phyloP scores from a whole-genome alignment of 257 asterid species.

The Scutellaria minor region DNA sequence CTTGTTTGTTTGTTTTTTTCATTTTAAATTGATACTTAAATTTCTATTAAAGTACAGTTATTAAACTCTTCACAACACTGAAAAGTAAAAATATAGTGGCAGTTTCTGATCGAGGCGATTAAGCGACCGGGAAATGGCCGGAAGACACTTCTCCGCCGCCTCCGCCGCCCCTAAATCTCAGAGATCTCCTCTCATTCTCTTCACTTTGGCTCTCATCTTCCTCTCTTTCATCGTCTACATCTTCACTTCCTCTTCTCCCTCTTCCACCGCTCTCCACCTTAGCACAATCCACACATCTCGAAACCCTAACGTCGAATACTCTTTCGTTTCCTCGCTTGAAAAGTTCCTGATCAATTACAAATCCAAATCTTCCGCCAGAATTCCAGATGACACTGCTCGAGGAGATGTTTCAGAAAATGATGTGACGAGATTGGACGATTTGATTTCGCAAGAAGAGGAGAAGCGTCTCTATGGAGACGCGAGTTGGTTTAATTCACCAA shows the following conservation, averaged over 20 bases:
- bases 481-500: constrained; percentile 45
- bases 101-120: constrained; percentile 28
- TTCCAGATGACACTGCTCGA: constrained; percentile 50
- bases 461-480: constrained; percentile 54
- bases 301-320: constrained; percentile 67
- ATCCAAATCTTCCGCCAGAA: constrained; percentile 38
- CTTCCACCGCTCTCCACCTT: constrained; percentile 32
- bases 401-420: constrained; percentile 43
- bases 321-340: constrained; percentile 81
- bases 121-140: constrained; percentile 67
- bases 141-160: constrained; percentile 51
- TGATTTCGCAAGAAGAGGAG: constrained; percentile 56
- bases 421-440: constrained; percentile 60
- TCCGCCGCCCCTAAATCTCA: constrained; percentile 43
- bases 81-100: background rate
- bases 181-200: constrained; percentile 54
- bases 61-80: background rate
- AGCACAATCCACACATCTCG: constrained; percentile 37
- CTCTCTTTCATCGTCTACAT: constrained; percentile 55
- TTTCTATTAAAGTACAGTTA: background rate
- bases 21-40: too few relatives aligned
- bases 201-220: constrained; percentile 47
- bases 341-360: constrained; percentile 56
- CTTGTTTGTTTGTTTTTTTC: too few relatives aligned
- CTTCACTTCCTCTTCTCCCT: constrained; percentile 45